Evolutionary conservation across 2,329 filamentous ascomycete genomes (phyloP).

Genomic region (Aspergillus unguis): DNA sequence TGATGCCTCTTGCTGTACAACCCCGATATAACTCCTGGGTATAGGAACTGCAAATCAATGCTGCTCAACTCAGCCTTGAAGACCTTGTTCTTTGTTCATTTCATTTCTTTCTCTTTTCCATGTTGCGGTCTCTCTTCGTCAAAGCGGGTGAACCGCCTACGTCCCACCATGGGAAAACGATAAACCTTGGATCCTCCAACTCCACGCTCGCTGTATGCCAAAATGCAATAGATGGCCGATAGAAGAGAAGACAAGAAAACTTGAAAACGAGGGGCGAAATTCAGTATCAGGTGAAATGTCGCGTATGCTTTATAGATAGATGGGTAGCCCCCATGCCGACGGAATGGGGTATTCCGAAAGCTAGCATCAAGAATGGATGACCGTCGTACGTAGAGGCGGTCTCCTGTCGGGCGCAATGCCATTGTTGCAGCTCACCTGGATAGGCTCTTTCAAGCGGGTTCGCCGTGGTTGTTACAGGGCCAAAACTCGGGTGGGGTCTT

Average conservation of each 20-base stretch:
- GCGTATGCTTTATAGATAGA: conserved; percentile 15
- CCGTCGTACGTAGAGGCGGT: not conserved
- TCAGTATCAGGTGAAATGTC: conserved; percentile 5
- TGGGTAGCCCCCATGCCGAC: conserved; percentile 5
- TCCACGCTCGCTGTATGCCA: conserved; percentile 21
- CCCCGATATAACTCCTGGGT: conserved; percentile 7
- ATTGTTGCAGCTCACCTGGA: conserved; percentile 23
- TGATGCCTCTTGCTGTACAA: conserved; percentile 15
- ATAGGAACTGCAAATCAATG: conserved; percentile 1
- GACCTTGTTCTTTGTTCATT: conserved; percentile 2
- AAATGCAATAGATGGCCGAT: conserved; percentile 18
- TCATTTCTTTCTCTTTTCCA: conserved; percentile 2
- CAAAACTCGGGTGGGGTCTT: conserved; percentile 46
- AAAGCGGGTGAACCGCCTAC: conserved; percentile 18
- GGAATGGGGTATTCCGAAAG: conserved; percentile 10
- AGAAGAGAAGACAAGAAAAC: conserved; percentile 8
- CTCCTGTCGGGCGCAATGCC: conserved; percentile 3
- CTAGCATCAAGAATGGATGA: not conserved
- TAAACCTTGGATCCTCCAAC: conserved; percentile 11
- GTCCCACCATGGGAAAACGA: conserved; percentile 11
- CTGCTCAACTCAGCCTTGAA: conserved; percentile 10
- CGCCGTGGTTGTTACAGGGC: conserved; percentile 38
- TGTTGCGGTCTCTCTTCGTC: conserved; percentile 11
- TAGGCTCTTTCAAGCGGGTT: not conserved
- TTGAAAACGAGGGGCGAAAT: conserved; percentile 11